Evolutionary conservation across 2,329 filamentous ascomycete genomes (phyloP).

Genomic region (Cordyceps fumosorosea): DNA sequence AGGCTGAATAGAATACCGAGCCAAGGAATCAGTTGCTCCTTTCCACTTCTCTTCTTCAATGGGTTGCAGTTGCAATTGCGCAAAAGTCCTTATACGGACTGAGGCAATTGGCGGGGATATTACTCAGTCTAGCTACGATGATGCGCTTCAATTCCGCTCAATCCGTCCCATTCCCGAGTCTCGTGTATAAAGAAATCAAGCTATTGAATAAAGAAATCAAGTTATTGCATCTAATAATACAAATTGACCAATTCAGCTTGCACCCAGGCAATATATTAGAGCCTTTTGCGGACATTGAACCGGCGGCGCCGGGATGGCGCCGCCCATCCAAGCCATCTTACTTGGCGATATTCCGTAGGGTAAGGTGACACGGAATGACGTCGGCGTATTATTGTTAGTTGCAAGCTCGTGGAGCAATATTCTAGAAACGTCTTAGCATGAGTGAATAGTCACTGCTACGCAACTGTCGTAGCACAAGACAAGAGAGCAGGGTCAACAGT

Average conservation of each 20-base stretch:
- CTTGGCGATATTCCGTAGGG: constrained; percentile 1
- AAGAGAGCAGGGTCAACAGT: not conserved
- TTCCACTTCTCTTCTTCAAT: not conserved
- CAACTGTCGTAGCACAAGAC: not conserved
- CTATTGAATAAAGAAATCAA: not conserved
- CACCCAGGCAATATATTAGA: not conserved
- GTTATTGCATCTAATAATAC: too few species aligned
- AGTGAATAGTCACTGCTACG: not conserved
- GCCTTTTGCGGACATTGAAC: not conserved
- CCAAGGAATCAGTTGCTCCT: not conserved
- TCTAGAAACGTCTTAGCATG: not conserved
- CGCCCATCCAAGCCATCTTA: not conserved
- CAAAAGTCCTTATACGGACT: not conserved
- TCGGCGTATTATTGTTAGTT: not conserved
- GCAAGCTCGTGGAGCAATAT: not conserved
- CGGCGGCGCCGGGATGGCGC: not conserved
- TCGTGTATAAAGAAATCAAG: too few species aligned
- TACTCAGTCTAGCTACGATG: not conserved
- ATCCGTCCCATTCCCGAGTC: not conserved
- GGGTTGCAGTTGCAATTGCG: not conserved
- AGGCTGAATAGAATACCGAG: constrained; percentile 3
- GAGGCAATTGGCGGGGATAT: not conserved
- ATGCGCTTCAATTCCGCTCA: not conserved
- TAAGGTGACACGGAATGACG: not conserved
- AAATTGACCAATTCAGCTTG: not conserved